These are phyloP conservation scores for Eleusine indica DNA, from an alignment of 176 grass and related monocot species.

Conservation along the genomic window DNA sequence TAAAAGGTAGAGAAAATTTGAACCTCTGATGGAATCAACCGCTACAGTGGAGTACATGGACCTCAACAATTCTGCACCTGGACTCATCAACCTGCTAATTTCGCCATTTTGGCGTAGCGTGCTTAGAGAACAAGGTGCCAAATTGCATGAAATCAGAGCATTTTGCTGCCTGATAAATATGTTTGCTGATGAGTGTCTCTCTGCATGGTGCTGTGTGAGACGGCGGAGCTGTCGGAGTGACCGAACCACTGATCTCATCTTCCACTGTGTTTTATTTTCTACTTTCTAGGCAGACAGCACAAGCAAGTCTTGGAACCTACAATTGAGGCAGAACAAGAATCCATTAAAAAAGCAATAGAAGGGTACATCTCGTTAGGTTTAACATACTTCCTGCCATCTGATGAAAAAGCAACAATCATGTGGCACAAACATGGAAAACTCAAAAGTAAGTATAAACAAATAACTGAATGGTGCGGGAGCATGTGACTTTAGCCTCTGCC, in stretches of 20 bases:
- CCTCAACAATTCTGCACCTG: conserved; percentile 40
- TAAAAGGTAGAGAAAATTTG: conserved; percentile 14
- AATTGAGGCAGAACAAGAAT: conserved; percentile 18
- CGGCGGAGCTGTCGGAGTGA: conserved; percentile 54
- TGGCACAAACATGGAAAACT: conserved; percentile 30
- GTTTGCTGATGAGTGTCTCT: conserved; percentile 25
- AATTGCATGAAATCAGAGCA: conserved; percentile 35
- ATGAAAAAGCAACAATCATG: conserved; percentile 21
- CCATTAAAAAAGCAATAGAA: background rate
- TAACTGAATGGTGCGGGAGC: background rate
- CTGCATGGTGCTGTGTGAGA: conserved; percentile 29
- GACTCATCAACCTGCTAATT: conserved; percentile 44
- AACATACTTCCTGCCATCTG: background rate
- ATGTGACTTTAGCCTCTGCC: conserved; percentile 29
- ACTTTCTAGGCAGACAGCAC: conserved; percentile 28
- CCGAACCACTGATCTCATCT: conserved; percentile 67
- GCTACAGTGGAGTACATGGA: conserved; percentile 48
- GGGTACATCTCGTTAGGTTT: background rate
- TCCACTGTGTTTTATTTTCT: conserved; percentile 21
- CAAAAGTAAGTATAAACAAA: conserved; percentile 39
- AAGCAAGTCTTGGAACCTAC: conserved; percentile 17
- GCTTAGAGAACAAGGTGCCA: conserved; percentile 29
- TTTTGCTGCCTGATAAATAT: conserved; percentile 47
- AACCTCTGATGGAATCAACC: conserved; percentile 56
- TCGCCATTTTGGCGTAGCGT: conserved; percentile 28